Conservation (phyloP, 805 yeast genomes). For the Hanseniaspora vineae region DNA sequence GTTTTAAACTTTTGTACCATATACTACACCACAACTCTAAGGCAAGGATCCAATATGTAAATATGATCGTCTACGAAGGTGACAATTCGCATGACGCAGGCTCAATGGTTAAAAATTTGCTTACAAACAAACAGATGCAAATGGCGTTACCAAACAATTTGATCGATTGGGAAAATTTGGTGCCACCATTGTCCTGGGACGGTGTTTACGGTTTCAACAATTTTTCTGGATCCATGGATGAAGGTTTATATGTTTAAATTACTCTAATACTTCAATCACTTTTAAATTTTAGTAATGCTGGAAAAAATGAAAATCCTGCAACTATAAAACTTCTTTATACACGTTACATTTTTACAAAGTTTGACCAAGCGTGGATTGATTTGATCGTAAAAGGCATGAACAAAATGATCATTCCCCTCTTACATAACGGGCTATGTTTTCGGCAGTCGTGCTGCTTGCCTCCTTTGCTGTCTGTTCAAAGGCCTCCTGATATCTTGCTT, state of each 20-base stretch:
- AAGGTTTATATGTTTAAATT: conserved; percentile 43
- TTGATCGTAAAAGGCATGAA: too few species aligned
- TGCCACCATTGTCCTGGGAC: conserved; percentile 63
- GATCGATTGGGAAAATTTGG: not conserved
- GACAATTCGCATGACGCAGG: conserved; percentile 68
- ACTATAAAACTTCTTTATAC: not conserved
- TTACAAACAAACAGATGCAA: not conserved
- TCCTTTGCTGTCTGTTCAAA: conserved; percentile 48
- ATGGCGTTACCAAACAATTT: not conserved
- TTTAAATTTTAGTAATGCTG: too few species aligned
- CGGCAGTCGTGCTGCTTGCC: conserved; percentile 57
- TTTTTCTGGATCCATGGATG: conserved; percentile 56
- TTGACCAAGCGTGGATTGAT: too few species aligned
- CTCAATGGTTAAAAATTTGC: not conserved
- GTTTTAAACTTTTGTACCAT: conserved; percentile 19
- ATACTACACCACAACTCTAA: conserved; percentile 9
- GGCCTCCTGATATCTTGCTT: conserved; percentile 61
- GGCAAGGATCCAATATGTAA: conserved; percentile 29
- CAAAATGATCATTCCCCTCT: conserved; percentile 19
- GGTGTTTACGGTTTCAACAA: conserved; percentile 73
- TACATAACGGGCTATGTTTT: conserved; percentile 57
- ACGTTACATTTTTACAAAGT: not conserved
- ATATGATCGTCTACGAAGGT: conserved; percentile 73
- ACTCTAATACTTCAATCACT: not conserved
- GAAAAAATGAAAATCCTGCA: too few species aligned